Evolutionary conservation across 495 filamentous ascomycete species (phyloP).

Genomic region (Aspergillus egyptiacus): DNA sequence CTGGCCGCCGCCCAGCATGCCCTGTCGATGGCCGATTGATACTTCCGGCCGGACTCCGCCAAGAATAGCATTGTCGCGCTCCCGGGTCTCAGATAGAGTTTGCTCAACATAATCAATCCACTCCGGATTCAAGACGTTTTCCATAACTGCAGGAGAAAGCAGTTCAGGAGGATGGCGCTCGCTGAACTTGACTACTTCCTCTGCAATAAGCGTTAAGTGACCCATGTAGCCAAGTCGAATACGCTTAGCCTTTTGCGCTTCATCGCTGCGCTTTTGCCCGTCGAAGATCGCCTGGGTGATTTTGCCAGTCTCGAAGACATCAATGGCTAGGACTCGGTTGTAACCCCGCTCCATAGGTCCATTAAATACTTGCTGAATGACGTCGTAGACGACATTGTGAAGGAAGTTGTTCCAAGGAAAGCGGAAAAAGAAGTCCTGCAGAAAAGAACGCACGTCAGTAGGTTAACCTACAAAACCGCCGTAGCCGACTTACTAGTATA

Average conservation of each 20-base stretch:
- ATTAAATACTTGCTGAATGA: slow-evolving; percentile 99
- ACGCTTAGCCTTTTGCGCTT: slow-evolving; percentile 69
- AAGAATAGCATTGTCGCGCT: slow-evolving; percentile 97
- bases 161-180: slow-evolving; percentile 88
- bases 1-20: slow-evolving; percentile 55
- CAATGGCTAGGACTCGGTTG: slow-evolving; percentile 87
- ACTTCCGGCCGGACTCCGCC: slow-evolving; percentile 91
- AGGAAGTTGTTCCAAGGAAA: slow-evolving; percentile 99
- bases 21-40: slow-evolving; percentile 61
- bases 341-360: slow-evolving; percentile 94
- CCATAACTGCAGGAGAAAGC: slow-evolving; percentile 74
- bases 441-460: slow-evolving; percentile 9
- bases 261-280: slow-evolving; percentile 81
- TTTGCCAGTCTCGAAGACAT: slow-evolving; percentile 82
- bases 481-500: slow-evolving; percentile 64
- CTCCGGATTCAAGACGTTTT: slow-evolving; percentile 76
- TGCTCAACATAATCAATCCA: slow-evolving; percentile 97
- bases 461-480: background rate
- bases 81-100: slow-evolving; percentile 85
- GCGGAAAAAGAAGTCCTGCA: slow-evolving; percentile 88
- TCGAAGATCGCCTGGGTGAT: slow-evolving; percentile 89
- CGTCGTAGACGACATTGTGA: slow-evolving; percentile 98
- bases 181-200: slow-evolving; percentile 98
- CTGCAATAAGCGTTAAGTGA: slow-evolving; percentile 92
- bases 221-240: slow-evolving; percentile 98